Conservation (phyloP, 495 filamentous ascomycete genomes). For the Chaetomium fimeti region DNA sequence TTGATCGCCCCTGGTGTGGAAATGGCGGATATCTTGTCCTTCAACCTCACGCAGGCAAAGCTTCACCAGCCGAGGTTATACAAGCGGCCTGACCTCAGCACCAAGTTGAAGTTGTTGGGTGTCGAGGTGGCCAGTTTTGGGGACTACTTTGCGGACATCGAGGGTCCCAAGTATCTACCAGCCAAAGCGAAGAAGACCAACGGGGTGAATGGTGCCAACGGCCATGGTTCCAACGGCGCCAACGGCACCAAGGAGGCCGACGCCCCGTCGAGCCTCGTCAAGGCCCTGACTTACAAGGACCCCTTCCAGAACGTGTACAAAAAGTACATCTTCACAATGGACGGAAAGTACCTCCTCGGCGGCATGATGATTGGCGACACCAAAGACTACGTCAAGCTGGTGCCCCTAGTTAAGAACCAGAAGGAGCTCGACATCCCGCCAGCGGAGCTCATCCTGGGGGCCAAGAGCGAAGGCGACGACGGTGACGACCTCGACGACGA, state of each 20-base stretch:
- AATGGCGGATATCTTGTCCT: conserved; percentile 95
- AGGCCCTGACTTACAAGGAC: conserved; percentile 88
- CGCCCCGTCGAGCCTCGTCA: conserved; percentile 60
- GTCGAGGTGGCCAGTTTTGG: conserved; percentile 96
- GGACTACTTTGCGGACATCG: conserved; percentile 92
- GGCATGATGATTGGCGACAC: conserved; percentile 99
- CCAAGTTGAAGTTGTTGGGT: conserved; percentile 88
- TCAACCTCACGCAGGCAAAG: conserved; percentile 85
- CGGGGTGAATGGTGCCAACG: conserved; percentile 51
- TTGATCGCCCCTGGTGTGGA: conserved; percentile 93
- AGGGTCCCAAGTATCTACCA: conserved; percentile 76
- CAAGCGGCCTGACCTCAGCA: conserved; percentile 86
- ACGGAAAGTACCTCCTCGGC: conserved; percentile 89
- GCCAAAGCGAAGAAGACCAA: conserved; percentile 43
- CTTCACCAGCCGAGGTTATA: conserved; percentile 67
- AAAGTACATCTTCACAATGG: conserved; percentile 90
- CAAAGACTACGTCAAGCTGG: conserved; percentile 88
- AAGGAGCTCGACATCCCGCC: conserved; percentile 82
- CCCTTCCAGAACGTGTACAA: conserved; percentile 95
- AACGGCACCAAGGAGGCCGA: conserved; percentile 41
- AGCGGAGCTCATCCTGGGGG: conserved; percentile 85
- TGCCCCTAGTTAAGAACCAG: conserved; percentile 88
- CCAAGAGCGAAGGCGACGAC: conserved; percentile 69
- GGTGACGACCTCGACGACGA: conserved; percentile 62
- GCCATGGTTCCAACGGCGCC: conserved; percentile 38